Evolutionary conservation across 2,329 filamentous ascomycete genomes (phyloP).

Genomic region (Colletotrichum sp.): DNA sequence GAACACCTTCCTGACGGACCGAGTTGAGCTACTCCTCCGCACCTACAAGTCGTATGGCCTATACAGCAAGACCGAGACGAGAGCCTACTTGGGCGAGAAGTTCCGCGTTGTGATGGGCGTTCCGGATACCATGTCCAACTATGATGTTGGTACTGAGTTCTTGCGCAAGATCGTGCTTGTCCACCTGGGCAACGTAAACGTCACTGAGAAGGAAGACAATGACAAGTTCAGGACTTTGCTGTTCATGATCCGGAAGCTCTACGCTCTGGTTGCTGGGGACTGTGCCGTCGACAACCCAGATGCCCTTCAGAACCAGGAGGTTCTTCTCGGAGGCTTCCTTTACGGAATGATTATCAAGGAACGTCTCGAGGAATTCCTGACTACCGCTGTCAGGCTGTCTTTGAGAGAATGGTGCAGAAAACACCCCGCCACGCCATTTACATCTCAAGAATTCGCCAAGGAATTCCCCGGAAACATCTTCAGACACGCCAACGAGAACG

Average conservation of each 20-base stretch:
- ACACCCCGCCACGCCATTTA: slow-evolving; percentile 72
- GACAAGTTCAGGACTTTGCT: slow-evolving; percentile 95
- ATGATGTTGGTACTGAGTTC: slow-evolving; percentile 91
- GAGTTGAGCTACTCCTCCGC: slow-evolving; percentile 87
- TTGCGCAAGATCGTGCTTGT: slow-evolving; percentile 88
- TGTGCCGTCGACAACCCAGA: slow-evolving; percentile 95
- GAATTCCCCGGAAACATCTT: slow-evolving; percentile 84
- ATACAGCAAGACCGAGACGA: slow-evolving; percentile 80
- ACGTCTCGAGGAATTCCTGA: slow-evolving; percentile 86
- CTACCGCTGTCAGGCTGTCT: slow-evolving; percentile 53
- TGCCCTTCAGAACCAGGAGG: slow-evolving; percentile 94
- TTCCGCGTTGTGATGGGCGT: slow-evolving; percentile 89
- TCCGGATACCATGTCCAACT: slow-evolving; percentile 81
- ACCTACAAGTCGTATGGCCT: slow-evolving; percentile 92
- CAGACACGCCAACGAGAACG: slow-evolving; percentile 82
- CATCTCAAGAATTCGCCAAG: slow-evolving; percentile 75
- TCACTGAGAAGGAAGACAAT: slow-evolving; percentile 81
- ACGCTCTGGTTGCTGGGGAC: slow-evolving; percentile 89
- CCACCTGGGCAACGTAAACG: slow-evolving; percentile 85
- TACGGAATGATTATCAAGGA: slow-evolving; percentile 98
- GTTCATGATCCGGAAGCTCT: slow-evolving; percentile 96
- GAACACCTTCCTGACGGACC: slow-evolving; percentile 93
- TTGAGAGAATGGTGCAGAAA: slow-evolving; percentile 63
- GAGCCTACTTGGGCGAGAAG: slow-evolving; percentile 87
- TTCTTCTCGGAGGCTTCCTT: slow-evolving; percentile 89